Conservation (phyloP, 192 early-diverging fungal species). For the Thamnidium elegans region DNA sequence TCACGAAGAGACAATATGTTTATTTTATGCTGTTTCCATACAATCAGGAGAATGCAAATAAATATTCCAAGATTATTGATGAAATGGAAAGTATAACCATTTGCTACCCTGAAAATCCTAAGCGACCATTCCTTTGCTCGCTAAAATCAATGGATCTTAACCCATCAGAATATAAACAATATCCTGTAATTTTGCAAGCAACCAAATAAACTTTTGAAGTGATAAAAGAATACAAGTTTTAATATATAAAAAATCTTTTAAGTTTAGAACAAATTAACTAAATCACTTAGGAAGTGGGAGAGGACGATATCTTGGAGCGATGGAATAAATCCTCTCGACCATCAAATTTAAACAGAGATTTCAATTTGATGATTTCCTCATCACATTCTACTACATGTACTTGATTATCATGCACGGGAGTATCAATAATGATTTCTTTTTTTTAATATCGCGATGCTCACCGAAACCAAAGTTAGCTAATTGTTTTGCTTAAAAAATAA, state of each 20-base stretch:
- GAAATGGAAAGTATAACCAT: slow-evolving; percentile 17
- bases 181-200: slow-evolving; percentile 17
- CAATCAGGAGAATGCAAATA: slow-evolving; percentile 14
- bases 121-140: slow-evolving; percentile 1
- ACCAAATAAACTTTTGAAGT: slow-evolving; percentile 10
- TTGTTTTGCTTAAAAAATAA: slow-evolving; percentile 1
- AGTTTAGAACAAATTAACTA: slow-evolving; percentile 13
- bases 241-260: slow-evolving; percentile 5
- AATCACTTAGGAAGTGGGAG: slow-evolving; percentile 16
- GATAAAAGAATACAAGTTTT: slow-evolving; percentile 18
- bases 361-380: slow-evolving; percentile 9
- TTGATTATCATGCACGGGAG: slow-evolving; percentile 13
- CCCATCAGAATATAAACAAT: slow-evolving; percentile 11
- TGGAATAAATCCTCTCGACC: slow-evolving; percentile 5
- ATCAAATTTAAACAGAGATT: not conserved
- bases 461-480: not conserved
- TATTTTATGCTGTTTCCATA: slow-evolving; percentile 4
- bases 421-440: slow-evolving; percentile 8
- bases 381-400: slow-evolving; percentile 3
- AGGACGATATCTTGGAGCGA: not conserved
- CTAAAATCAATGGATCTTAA: slow-evolving; percentile 11
- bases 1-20: slow-evolving; percentile 3
- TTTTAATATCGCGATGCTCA: slow-evolving; percentile 1
- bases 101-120: slow-evolving; percentile 19
- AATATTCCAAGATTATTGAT: slow-evolving; percentile 18